These are phyloP conservation scores for Fusarium sp. DNA, from an alignment of 2,329 filamentous ascomycete species.

Conservation along the genomic window DNA sequence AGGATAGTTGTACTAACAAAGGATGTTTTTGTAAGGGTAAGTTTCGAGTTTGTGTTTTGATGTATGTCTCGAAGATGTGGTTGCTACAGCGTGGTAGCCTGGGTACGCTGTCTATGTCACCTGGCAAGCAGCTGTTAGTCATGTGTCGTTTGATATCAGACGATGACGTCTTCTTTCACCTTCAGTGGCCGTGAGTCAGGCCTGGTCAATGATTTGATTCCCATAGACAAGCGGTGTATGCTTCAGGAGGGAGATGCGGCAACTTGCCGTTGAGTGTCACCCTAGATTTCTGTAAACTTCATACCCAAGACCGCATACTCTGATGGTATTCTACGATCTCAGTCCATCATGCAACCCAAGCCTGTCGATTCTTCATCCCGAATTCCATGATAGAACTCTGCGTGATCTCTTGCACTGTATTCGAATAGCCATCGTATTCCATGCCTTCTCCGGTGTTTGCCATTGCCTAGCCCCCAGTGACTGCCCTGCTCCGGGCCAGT, in stretches of 20 bases:
- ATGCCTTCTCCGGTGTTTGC: constrained; percentile 72
- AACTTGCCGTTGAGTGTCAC: not conserved
- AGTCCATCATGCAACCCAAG: accelerated
- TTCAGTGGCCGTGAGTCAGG: not conserved
- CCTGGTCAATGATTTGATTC: not conserved
- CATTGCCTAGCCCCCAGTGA: constrained; percentile 69
- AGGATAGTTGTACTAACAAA: not conserved
- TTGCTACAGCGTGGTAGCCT: not conserved
- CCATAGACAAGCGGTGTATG: not conserved
- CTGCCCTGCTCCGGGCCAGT: constrained; percentile 59
- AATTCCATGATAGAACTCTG: not conserved
- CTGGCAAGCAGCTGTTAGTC: constrained; percentile 15
- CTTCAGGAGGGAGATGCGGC: not conserved
- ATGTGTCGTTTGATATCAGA: not conserved
- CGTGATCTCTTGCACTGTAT: constrained; percentile 33
- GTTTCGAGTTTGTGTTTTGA: not conserved
- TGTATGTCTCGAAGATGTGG: not conserved
- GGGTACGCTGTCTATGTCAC: not conserved
- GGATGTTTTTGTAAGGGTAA: not conserved
- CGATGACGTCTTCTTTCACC: not conserved
- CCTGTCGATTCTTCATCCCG: not conserved
- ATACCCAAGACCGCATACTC: not conserved
- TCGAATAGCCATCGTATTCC: constrained; percentile 74
- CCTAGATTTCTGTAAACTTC: constrained; percentile 2
- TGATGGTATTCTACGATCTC: not conserved